Percentiles rank a stretch among this genome's conserved stretches.
phyloP scores from a whole-genome alignment of 352 stramenopile genomes.

The Phytophthora pinifolia region DNA sequence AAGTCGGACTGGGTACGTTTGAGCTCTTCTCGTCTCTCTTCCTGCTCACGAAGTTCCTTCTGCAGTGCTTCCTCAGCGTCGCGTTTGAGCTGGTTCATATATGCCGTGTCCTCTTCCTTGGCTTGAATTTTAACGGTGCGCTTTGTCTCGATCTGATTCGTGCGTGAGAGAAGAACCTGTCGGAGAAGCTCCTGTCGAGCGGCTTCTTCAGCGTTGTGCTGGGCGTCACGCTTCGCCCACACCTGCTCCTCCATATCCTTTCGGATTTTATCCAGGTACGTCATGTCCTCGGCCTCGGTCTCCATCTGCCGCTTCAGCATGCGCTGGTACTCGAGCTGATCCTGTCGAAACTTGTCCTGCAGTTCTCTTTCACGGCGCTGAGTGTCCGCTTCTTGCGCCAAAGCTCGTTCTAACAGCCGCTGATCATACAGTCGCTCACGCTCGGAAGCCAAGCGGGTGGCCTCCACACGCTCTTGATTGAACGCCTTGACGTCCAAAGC shows the following conservation, averaged over 20 bases:
- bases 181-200: constrained; percentile 70
- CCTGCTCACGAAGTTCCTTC: constrained; percentile 77
- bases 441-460: constrained; percentile 37
- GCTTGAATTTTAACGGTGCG: constrained; percentile 33
- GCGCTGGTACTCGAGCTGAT: constrained; percentile 74
- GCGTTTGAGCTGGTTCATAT: constrained; percentile 66
- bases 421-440: constrained; percentile 72
- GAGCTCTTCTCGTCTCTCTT: constrained; percentile 56
- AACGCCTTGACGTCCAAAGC: constrained; percentile 75
- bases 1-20: constrained; percentile 72
- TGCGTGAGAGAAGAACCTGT: constrained; percentile 64
- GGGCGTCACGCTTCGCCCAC: constrained; percentile 72
- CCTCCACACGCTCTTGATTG: constrained; percentile 67
- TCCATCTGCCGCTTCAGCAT: constrained; percentile 81
- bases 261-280: constrained; percentile 66
- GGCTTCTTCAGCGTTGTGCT: constrained; percentile 70
- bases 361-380: constrained; percentile 58
- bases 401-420: constrained; percentile 52
- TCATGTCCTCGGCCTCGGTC: constrained; percentile 65
- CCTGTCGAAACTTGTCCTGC: constrained; percentile 65
- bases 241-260: constrained; percentile 83
- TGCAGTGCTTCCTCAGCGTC: constrained; percentile 76
- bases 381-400: constrained; percentile 61
- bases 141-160: constrained; percentile 57
- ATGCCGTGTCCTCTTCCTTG: constrained; percentile 51